Base-by-base conservation (phyloP, 495 filamentous ascomycete genomes). In the Penicillium dipodomyicola region DNA sequence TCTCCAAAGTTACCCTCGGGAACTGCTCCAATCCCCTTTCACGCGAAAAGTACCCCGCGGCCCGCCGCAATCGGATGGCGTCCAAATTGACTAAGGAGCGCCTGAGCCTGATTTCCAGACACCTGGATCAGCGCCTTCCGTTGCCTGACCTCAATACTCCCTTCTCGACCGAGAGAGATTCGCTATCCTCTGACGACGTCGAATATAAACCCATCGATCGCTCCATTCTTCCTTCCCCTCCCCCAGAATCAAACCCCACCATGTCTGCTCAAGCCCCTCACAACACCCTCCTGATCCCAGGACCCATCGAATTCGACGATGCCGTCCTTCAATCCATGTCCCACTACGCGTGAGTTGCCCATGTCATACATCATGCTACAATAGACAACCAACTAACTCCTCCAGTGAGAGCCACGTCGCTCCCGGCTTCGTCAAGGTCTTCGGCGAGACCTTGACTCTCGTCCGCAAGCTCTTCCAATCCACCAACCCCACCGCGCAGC, bases 301-400 rank as follows among this genome's bases (percentile, higher is more conserved):
- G 94, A 27, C 94, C 94, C 68, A 94, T 98, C 69, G 94, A 98
- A 76, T 97, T 97, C 67, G 94, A 97, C 71, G 94, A 98, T 90
- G 92, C 86, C 42, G 94, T 98, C 49, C 84, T 98, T 44, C 81
- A 90, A 71, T 89, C 92, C 54, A 97, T 97, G 94, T 82, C 87
- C 71, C 94, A 97, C 76, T 96, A 87, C 78, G 93, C 92, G 92
- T 96, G 70, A 68, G 82, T 77, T 77, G 4, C 19, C 25, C 45
- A 30, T 7, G 15, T 10, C 32, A 29, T 37, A 29, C 51, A 37
- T 8, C 12, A 37, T 25, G 15, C 12, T 27, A 4, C 32, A 32
- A 22, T n/a, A 33, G 23, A 20, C 4, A 14, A 50, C 25, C 25
- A 49, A 54, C 56, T 62, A 48, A 51, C n/a, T 41, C 57, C n/a